phyloP scores from a whole-genome alignment of 441 rosid genomes.

The Populus hybrid region DNA sequence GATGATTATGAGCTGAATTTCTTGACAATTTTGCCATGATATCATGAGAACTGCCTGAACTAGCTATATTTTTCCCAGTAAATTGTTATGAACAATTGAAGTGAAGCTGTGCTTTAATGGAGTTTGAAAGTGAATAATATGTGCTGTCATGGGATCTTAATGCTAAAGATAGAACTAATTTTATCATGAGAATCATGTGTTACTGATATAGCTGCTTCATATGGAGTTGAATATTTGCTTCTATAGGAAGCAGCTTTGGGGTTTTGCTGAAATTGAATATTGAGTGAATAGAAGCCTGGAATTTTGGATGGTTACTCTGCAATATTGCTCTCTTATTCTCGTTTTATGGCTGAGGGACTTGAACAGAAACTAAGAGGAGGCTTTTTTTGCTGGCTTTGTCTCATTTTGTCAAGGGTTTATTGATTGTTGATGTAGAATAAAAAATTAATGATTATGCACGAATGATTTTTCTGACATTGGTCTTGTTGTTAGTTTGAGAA shows the following conservation, averaged over 20 bases:
- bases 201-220: conserved; percentile 2
- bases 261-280: not conserved
- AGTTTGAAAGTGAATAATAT: too few relatives aligned
- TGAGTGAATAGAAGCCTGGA: not conserved
- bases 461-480: not conserved
- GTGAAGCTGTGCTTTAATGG: not conserved
- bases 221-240: not conserved
- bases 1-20: not conserved
- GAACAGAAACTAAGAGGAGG: not conserved
- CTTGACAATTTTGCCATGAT: conserved; percentile 1
- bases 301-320: not conserved
- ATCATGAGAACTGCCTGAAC: not conserved
- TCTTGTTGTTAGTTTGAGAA: not conserved
- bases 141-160: not conserved
- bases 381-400: not conserved
- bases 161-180: not conserved
- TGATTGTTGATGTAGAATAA: conserved; percentile 1
- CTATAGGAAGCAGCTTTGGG: not conserved
- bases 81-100: not conserved
- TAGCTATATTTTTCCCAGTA: not conserved
- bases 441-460: not conserved
- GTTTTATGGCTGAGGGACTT: not conserved
- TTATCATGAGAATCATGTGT: not conserved
- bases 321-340: not conserved
- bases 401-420: not conserved